A percentile compares a stretch with the other conserved stretches of the same genome.
phyloP scores from a whole-genome alignment of 2,329 filamentous ascomycete genomes.

The Sordariomycetes sp. region DNA sequence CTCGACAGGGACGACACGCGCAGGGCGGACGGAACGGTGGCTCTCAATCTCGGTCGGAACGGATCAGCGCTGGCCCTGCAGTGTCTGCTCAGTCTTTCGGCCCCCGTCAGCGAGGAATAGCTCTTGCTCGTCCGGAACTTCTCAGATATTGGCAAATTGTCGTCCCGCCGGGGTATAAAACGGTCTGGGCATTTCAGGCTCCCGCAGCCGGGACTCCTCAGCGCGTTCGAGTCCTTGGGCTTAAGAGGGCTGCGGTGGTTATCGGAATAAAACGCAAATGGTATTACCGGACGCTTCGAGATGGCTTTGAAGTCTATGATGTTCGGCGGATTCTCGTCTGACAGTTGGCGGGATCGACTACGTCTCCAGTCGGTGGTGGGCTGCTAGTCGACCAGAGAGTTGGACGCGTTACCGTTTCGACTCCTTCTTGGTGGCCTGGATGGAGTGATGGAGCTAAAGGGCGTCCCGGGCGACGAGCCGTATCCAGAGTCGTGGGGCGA shows the following conservation, averaged over 20 bases:
- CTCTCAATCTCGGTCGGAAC: neutral
- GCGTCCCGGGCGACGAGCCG: constrained; percentile 1
- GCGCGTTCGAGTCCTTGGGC: neutral
- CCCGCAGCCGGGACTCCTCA: neutral
- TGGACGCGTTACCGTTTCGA: neutral
- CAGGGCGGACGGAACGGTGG: neutral
- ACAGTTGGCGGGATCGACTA: neutral
- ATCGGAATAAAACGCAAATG: neutral
- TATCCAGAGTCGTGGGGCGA: constrained; percentile 3
- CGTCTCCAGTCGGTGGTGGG: neutral
- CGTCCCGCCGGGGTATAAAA: constrained; percentile 3
- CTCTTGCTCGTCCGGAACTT: constrained; percentile 1
- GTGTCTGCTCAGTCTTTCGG: constrained; percentile 3
- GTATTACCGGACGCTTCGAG: neutral
- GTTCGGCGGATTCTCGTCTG: neutral
- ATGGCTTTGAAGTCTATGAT: neutral
- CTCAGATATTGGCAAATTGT: neutral
- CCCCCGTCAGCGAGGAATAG: neutral
- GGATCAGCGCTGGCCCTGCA: constrained; percentile 1
- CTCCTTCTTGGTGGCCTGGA: neutral
- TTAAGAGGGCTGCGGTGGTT: neutral
- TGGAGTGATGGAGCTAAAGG: neutral
- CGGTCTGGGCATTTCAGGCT: constrained; percentile 1
- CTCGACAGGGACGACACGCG: neutral
- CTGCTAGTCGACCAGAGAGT: neutral